Conservation (phyloP, 2,329 filamentous ascomycete species). For the Fusarium clavum region DNA sequence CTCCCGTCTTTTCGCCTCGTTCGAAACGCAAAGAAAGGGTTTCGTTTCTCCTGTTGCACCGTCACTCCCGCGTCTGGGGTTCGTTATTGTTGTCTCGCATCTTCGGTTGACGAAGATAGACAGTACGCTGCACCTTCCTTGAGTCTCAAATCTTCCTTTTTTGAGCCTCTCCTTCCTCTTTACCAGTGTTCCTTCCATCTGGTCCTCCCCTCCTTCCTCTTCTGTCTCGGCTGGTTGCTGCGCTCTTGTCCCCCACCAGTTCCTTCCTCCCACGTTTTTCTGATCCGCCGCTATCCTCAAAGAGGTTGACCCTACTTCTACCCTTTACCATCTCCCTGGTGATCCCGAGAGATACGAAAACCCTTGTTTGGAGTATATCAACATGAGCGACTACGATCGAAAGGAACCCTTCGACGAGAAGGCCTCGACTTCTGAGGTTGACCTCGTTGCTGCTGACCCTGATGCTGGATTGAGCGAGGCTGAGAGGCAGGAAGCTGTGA, state of each 20-base stretch:
- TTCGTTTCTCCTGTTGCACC: slow-evolving; percentile 38
- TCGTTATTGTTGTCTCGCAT: slow-evolving; percentile 39
- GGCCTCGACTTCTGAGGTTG: slow-evolving; percentile 47
- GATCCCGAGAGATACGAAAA: slow-evolving; percentile 5
- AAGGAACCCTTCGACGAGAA: slow-evolving; percentile 46
- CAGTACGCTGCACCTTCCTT: slow-evolving; percentile 2
- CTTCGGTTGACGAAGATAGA: slow-evolving; percentile 31
- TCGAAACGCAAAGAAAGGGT: slow-evolving; percentile 34
- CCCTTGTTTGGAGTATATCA: slow-evolving; percentile 16
- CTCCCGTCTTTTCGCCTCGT: slow-evolving; percentile 30
- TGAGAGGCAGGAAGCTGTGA: slow-evolving; percentile 71
- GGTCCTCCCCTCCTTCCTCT: slow-evolving; percentile 7
- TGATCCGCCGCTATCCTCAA: slow-evolving; percentile 19
- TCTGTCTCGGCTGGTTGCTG: slow-evolving; percentile 40
- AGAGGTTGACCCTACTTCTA: slow-evolving; percentile 20
- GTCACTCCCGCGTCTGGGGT: slow-evolving; percentile 41
- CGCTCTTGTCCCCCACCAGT: slow-evolving; percentile 37
- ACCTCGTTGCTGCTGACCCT: slow-evolving; percentile 48
- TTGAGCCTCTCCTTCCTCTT: slow-evolving; percentile 20
- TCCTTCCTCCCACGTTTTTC: slow-evolving; percentile 40
- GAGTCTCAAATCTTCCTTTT: neutral
- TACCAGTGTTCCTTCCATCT: neutral
- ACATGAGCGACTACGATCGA: slow-evolving; percentile 52
- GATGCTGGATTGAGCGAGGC: slow-evolving; percentile 74
- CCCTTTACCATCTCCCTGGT: slow-evolving; percentile 14